Evolutionary conservation across 139 green algal genomes (phyloP), one percentile per base, ranked within the genome.

Genomic region (Protoeuglena noctilucae): DNA sequence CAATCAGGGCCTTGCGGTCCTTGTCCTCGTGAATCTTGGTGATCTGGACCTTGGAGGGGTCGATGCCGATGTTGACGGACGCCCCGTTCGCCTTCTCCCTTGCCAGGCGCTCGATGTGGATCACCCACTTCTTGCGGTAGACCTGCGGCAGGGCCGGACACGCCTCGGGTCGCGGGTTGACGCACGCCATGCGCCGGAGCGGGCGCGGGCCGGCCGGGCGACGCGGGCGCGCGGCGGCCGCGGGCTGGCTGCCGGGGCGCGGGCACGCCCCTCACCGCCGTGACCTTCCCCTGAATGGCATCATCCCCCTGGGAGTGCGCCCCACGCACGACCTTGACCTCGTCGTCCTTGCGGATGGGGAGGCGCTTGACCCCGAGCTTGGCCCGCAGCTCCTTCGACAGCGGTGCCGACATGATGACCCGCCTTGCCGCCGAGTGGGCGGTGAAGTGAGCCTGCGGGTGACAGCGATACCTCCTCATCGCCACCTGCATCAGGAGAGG

Each of bases 21-120:
- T 97, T 97, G 78, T 99, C 92, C 26, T 98, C 63, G 83, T 98
- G 97, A 29, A 99, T 71, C 81, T 98, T 99, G 51, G 86, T 99
- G 70, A 99, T 88, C 48, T 95, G 58, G 21, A 90, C 78, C 84
- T 99, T 99, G 71, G 78, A 92, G 64, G 92, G 83, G 70, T 96
- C 85, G 40, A 99, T 74, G 56, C 92, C 92, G 24, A 97, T 89
- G 61, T 88, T 83, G 48, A 97, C 89, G 34, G 84, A 89, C 87
- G 72, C 63, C 92, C 89, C 90, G 74, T 96, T 99, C 63, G 93
- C 84, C 82, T 97, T 97, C 70, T 99, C 92, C 26, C 89, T 70
- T 14, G 87, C 93, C 66, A 99, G 84, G 54, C 92, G 77, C 76
- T 97, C 92, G 47, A 99, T 82, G 73, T 99, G 91, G 72, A 99